phyloP scores from a whole-genome alignment of 169 alveolate species.

The Cryptosporidium baileyi region DNA sequence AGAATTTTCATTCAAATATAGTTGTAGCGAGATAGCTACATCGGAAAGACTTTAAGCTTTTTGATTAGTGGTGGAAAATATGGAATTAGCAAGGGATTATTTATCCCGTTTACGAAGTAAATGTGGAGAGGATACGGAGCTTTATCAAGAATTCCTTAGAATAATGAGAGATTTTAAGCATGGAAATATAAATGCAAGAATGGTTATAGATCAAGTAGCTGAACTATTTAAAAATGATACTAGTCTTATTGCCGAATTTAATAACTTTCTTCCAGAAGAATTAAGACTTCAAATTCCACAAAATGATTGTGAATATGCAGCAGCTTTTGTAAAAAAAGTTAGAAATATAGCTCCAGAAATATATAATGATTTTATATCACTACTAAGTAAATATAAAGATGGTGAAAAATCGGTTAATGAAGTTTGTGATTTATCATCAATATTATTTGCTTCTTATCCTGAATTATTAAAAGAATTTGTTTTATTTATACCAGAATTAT shows the following conservation, averaged over 20 bases:
- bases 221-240: constrained; percentile 45
- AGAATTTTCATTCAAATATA: background rate
- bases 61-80: constrained; percentile 43
- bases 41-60: background rate
- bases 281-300: constrained; percentile 65
- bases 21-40: constrained; percentile 50
- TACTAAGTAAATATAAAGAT: constrained; percentile 36
- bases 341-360: constrained; percentile 49
- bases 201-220: constrained; percentile 55
- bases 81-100: constrained; percentile 67
- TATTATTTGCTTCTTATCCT: constrained; percentile 48
- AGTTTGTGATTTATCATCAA: constrained; percentile 12
- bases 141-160: constrained; percentile 64
- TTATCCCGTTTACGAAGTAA: constrained; percentile 57
- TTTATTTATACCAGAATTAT: constrained; percentile 35
- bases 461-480: constrained; percentile 42
- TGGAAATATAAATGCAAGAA: constrained; percentile 60
- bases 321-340: constrained; percentile 61
- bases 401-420: constrained; percentile 58
- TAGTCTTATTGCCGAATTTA: constrained; percentile 54
- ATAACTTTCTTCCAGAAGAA: constrained; percentile 65
- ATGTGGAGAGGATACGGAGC: constrained; percentile 68
- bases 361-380: constrained; percentile 34
- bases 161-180: constrained; percentile 69
- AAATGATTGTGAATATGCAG: constrained; percentile 67